Conservation (phyloP, 441 rosid genomes). For the Arabidopsis lyrata region DNA sequence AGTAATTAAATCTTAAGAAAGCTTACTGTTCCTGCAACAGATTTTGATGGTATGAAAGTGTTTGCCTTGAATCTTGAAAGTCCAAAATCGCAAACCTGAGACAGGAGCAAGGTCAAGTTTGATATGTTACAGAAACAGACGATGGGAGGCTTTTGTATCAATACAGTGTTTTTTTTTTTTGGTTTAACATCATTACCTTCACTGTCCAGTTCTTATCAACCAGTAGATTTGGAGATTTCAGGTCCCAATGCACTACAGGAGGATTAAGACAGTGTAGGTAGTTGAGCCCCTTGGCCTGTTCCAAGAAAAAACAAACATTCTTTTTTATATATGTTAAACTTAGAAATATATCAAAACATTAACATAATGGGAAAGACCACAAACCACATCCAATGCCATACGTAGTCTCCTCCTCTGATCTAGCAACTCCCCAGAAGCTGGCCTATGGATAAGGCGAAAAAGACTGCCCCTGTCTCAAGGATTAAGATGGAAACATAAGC, state of each 20-base stretch:
- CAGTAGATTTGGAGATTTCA: conserved; percentile 91
- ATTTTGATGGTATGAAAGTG: conserved; percentile 93
- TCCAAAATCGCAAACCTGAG: conserved; percentile 95
- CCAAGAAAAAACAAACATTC: too few relatives aligned
- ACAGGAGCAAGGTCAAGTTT: conserved; percentile 22
- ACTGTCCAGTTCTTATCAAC: conserved; percentile 97
- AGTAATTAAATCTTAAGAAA: conserved; percentile 20
- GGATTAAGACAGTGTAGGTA: conserved; percentile 93
- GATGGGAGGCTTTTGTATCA: neutral
- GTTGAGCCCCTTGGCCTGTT: conserved; percentile 96
- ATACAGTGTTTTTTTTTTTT: neutral
- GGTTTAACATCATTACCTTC: conserved; percentile 57
- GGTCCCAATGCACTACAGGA: conserved; percentile 98
- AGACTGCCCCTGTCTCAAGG: conserved; percentile 82
- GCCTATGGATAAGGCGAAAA: conserved; percentile 88
- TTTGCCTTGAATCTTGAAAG: conserved; percentile 92
- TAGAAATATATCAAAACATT: too few relatives aligned
- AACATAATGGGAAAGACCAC: conserved; percentile 36
- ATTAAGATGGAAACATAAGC: conserved; percentile 21
- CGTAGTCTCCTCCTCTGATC: conserved; percentile 90
- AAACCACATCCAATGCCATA: conserved; percentile 95
- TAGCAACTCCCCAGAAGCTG: conserved; percentile 81
- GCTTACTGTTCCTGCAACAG: conserved; percentile 97
- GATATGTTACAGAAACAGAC: conserved; percentile 12
- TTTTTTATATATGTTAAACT: too few relatives aligned